A percentile compares a stretch with the other conserved stretches of the same genome.
phyloP scores from a whole-genome alignment of 139 green algal species.

The Chlorella sp. region DNA sequence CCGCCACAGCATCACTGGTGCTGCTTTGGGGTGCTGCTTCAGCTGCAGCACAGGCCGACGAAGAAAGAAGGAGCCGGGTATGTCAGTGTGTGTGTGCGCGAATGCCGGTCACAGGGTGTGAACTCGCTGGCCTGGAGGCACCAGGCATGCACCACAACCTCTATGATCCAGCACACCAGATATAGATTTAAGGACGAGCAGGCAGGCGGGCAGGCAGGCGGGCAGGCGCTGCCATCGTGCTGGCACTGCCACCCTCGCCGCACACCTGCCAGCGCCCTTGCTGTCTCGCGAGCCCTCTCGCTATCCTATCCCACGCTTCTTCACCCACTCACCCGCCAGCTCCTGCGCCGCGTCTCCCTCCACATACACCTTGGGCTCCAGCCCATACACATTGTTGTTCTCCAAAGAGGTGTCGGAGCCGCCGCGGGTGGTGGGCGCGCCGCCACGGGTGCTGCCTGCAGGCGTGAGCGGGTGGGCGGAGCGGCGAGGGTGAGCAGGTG shows the following conservation, averaged over 20 bases:
- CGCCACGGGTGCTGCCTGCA: constrained; percentile 19
- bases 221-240: not conserved
- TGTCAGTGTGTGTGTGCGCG: too few relatives aligned
- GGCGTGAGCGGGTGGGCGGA: not conserved
- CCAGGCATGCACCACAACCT: too few relatives aligned
- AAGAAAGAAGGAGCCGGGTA: not conserved
- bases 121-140: not conserved
- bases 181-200: not conserved
- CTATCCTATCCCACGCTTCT: not conserved
- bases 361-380: constrained; percentile 89
- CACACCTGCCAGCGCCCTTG: not conserved
- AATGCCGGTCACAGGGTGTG: not conserved
- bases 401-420: constrained; percentile 87
- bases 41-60: not conserved
- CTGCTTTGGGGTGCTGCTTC: too few relatives aligned
- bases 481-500: not conserved
- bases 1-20: not conserved
- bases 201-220: not conserved
- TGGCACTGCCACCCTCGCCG: not conserved
- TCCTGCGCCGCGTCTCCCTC: constrained; percentile 64
- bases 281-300: not conserved
- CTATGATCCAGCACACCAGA: not conserved
- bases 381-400: constrained; percentile 95
- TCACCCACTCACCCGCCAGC: not conserved
- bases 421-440: constrained; percentile 44